These are phyloP conservation scores for Trypanosoma vivax DNA, from an alignment of 208 protist genomes.

Conservation along the genomic window DNA sequence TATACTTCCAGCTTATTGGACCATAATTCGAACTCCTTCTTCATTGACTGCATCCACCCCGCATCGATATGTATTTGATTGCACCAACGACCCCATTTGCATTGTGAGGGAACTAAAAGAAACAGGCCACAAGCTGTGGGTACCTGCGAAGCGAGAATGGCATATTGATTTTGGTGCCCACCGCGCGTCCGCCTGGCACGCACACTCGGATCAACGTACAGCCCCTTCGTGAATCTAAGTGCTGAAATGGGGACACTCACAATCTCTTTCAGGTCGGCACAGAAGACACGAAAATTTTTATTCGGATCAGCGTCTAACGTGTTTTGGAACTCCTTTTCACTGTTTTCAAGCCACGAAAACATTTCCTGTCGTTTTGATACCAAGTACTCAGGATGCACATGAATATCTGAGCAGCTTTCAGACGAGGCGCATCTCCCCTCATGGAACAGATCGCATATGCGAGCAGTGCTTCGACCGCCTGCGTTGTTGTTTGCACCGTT, in stretches of 20 bases:
- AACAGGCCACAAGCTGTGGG: constrained; percentile 78
- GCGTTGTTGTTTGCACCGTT: constrained; percentile 30
- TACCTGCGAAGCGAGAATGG: constrained; percentile 43
- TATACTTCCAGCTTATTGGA: constrained; percentile 51
- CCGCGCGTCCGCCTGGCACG: constrained; percentile 46
- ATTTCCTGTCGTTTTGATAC: constrained; percentile 39
- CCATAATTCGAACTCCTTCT: constrained; percentile 67
- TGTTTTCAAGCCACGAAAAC: constrained; percentile 41
- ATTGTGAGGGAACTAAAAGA: constrained; percentile 55
- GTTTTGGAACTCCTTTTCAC: constrained; percentile 59
- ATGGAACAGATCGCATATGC: constrained; percentile 61
- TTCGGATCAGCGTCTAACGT: constrained; percentile 21
- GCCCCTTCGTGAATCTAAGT: constrained; percentile 64
- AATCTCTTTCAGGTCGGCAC: constrained; percentile 75
- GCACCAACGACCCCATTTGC: constrained; percentile 84
- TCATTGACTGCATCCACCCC: constrained; percentile 65
- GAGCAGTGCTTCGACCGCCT: constrained; percentile 29
- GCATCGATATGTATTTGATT: constrained; percentile 81
- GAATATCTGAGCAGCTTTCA: constrained; percentile 52
- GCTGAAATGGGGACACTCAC: constrained; percentile 59
- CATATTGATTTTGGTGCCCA: constrained; percentile 28
- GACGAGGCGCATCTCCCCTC: constrained; percentile 36
- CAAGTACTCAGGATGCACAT: constrained; percentile 55
- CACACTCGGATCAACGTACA: constrained; percentile 66
- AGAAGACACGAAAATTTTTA: constrained; percentile 67